phyloP scores from a whole-genome alignment of 208 protist species.

The Trypanosoma platydactyli region DNA sequence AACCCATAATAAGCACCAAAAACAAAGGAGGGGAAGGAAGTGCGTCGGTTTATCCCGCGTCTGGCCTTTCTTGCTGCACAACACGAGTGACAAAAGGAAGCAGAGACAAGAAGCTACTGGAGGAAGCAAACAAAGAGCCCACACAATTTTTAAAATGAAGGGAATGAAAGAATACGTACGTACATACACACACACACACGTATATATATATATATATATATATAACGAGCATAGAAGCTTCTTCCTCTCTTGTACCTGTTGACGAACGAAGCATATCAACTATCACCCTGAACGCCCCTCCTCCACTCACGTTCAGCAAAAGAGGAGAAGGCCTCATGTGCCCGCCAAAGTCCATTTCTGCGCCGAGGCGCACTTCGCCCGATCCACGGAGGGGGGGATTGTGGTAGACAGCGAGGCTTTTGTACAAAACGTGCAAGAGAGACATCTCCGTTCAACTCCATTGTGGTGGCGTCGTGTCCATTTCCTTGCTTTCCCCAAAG shows the following conservation, averaged over 20 bases:
- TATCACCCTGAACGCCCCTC: neutral
- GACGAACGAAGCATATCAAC: constrained; percentile 2
- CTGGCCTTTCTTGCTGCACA: neutral
- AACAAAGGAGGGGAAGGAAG: too few relatives aligned
- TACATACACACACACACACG: neutral
- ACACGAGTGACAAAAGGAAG: constrained; percentile 6
- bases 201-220: neutral
- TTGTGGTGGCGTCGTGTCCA: neutral
- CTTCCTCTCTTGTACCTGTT: neutral
- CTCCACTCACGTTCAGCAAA: constrained; percentile 23
- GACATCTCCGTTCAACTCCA: neutral
- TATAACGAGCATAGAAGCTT: constrained; percentile 7
- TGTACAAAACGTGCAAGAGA: constrained; percentile 18
- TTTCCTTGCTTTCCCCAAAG: constrained; percentile 9
- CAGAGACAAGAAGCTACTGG: constrained; percentile 9
- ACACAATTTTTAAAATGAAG: neutral
- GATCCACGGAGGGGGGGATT: neutral
- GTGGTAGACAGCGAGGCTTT: constrained; percentile 15
- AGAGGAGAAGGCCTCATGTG: neutral
- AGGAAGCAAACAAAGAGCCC: constrained; percentile 27
- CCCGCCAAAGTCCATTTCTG: constrained; percentile 9
- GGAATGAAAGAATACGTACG: neutral
- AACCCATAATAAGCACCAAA: constrained; percentile 18
- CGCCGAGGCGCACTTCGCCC: neutral
- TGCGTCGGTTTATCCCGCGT: too few relatives aligned